Conservation (phyloP, 2,329 filamentous ascomycete genomes). For the Seiridium cupressi region DNA sequence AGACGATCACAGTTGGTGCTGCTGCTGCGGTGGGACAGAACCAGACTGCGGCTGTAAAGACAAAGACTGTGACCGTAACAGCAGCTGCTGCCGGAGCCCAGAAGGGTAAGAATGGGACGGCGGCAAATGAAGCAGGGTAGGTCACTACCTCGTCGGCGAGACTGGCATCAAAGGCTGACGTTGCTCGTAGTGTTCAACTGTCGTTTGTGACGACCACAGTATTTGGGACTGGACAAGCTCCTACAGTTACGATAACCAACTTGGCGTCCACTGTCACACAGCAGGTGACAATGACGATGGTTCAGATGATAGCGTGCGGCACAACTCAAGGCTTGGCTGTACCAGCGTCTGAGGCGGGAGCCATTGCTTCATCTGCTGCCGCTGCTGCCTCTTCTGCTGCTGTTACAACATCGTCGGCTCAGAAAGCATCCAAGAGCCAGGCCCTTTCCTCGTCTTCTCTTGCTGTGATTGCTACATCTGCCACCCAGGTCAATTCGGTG, state of each 20-base stretch:
- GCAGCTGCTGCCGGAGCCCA: constrained; percentile 12
- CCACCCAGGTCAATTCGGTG: neutral
- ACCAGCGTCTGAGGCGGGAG: constrained; percentile 18
- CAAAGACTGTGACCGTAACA: constrained; percentile 23
- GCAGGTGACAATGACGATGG: constrained; percentile 23
- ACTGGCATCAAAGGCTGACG: constrained; percentile 10
- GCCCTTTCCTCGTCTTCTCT: neutral
- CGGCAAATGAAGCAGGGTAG: constrained; percentile 4
- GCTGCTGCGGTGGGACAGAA: constrained; percentile 25
- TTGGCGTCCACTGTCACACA: constrained; percentile 18
- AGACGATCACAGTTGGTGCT: constrained; percentile 34
- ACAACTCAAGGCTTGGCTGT: constrained; percentile 17
- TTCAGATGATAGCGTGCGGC: constrained; percentile 27
- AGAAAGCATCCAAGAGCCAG: neutral
- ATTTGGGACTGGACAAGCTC: constrained; percentile 24
- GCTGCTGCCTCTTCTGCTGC: constrained; percentile 16
- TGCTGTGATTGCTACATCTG: neutral
- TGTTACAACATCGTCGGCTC: neutral
- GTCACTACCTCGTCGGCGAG: neutral
- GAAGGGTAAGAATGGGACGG: constrained; percentile 1
- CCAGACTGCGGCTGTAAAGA: constrained; percentile 18
- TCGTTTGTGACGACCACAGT: constrained; percentile 36
- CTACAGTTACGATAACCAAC: constrained; percentile 10
- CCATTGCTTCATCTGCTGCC: constrained; percentile 23
- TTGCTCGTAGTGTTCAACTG: constrained; percentile 21